Evolutionary conservation across 371 early-diverging fungal genomes (phyloP), one percentile per base, ranked within the genome.

Genomic region (Mycotypha africana): DNA sequence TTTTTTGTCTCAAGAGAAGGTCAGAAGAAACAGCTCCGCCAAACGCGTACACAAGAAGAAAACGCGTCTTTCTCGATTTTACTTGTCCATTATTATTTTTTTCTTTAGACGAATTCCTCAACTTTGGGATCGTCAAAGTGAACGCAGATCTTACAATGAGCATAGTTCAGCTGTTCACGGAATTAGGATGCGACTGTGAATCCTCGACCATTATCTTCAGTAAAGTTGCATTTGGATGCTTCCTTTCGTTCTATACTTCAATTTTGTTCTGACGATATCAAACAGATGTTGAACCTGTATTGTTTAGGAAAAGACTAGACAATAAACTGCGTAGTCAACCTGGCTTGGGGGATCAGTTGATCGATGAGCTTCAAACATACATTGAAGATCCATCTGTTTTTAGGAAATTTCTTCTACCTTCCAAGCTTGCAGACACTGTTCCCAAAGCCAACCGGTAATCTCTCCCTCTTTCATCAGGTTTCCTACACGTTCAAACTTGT

Each of bases 331-430:
- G 61, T 12, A 52, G 48, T 38, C 60, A 61, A 21, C 10, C 53
- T 4, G 32, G 50, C 17, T 42, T 50, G 20, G 11, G 56, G 8
- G 54, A 58, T 6, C 38, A 47, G 2, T 64, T 73, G 21, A 47
- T 58, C 25, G 50, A 65, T 35, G 43, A 52, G 11, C 37, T 73
- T 38, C 60, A 65, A 20, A 22, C 14, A 0, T 56, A 53, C 30
- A 43, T 55, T 2, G 54, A 62, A 22, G 65, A 67, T 25, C 45
- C 50, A 4, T 25, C 39, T 5, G 32, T 43, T 7, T 51, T 73
- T 46, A 51, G 69, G 45, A 58, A 62, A 35, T 65, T 58, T 38
- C 45, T 73, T 7, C 38, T 69, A 15, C 70, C 74, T 22, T 58
- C 58, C 3, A 43, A 47, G 4, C 19, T 64, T 2, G 49, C 55